phyloP scores from a whole-genome alignment of 768 basidiomycete species.

The Suillus paluster region DNA sequence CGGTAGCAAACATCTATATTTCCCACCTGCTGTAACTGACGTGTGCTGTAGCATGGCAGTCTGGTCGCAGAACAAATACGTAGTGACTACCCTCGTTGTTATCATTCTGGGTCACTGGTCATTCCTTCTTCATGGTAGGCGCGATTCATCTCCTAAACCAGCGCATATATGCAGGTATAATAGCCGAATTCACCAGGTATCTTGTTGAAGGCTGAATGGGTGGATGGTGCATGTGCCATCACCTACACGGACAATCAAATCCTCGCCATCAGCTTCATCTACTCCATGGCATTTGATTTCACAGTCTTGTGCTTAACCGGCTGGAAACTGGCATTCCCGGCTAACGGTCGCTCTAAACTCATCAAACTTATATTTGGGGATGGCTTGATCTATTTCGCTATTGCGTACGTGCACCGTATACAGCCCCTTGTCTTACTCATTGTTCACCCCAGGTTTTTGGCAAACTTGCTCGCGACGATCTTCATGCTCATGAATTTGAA shows the following conservation, averaged over 20 bases:
- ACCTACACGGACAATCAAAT: slow-evolving; percentile 59
- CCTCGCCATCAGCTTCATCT: slow-evolving; percentile 71
- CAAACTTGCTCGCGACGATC: slow-evolving; percentile 61
- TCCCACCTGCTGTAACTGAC: neutral
- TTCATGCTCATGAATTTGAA: slow-evolving; percentile 75
- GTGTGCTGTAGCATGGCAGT: slow-evolving; percentile 59
- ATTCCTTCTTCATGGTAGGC: slow-evolving; percentile 64
- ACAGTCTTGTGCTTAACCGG: slow-evolving; percentile 62
- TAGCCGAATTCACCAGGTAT: slow-evolving; percentile 43
- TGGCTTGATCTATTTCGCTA: slow-evolving; percentile 71
- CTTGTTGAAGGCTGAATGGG: slow-evolving; percentile 62
- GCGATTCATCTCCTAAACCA: neutral
- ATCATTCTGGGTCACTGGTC: slow-evolving; percentile 77
- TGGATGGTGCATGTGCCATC: slow-evolving; percentile 57
- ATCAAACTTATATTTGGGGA: slow-evolving; percentile 72
- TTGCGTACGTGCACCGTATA: slow-evolving; percentile 55
- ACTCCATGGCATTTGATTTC: slow-evolving; percentile 76
- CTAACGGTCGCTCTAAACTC: slow-evolving; percentile 56
- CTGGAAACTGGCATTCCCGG: slow-evolving; percentile 56
- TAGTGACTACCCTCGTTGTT: slow-evolving; percentile 53
- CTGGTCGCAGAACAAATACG: slow-evolving; percentile 62
- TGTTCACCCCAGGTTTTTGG: slow-evolving; percentile 54
- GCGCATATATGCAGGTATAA: slow-evolving; percentile 10
- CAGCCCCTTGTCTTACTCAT: slow-evolving; percentile 7
- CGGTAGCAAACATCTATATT: slow-evolving; percentile 25